Evolutionary conservation across 2,329 filamentous ascomycete genomes (phyloP), one percentile per base, ranked within the genome.

Genomic region (Claviceps quebecensis): DNA sequence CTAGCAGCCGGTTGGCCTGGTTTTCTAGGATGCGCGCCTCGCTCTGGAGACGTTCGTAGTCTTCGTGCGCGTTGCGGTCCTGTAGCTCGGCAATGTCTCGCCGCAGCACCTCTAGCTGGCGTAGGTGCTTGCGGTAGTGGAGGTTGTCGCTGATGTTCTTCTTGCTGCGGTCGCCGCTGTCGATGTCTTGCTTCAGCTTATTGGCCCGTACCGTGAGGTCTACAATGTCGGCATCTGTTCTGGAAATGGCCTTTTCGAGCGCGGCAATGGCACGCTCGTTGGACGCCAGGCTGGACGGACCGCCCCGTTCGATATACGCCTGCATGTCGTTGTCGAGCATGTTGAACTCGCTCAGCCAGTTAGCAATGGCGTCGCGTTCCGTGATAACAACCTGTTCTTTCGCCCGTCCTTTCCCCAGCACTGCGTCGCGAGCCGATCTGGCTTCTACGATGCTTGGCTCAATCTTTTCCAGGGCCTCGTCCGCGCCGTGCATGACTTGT

Each of bases 111-210:
- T 86, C 76, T 2, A 96, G 74, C 39, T 83, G 76, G 51, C 81
- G 77, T 52, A 81, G 73, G 54, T 86, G 84, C 62, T 84, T 84
- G 53, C 93, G 86, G 64, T 89, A 95, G 55, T 83, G 83, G 49
- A 97, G 71, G 60, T 98, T 98, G 64, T 97, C 89, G 22, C 75
- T 75, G 58, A 98, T 95, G 56, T 87, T 89, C 59, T 87, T 84
- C 69, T 89, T 91, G 52, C 83, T 90, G 53, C 83, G 81, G 56
- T 90, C 86, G 52, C 87, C 86, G 60, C 89, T 87, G 59, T 82
- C 80, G 49, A 90, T 77, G 49, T 88, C 83, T 47, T 86, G 78
- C 56, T 85, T 84, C 48, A 95, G 76, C 58, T 83, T 82, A 66
- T 94, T 93, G 54, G 87, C 81, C 51, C 84, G 78, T 23, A 77